A percentile compares a stretch with the other conserved stretches of the same genome.
phyloP scores from a whole-genome alignment of 768 basidiomycete species.

The Cyclocybe cylindracea region DNA sequence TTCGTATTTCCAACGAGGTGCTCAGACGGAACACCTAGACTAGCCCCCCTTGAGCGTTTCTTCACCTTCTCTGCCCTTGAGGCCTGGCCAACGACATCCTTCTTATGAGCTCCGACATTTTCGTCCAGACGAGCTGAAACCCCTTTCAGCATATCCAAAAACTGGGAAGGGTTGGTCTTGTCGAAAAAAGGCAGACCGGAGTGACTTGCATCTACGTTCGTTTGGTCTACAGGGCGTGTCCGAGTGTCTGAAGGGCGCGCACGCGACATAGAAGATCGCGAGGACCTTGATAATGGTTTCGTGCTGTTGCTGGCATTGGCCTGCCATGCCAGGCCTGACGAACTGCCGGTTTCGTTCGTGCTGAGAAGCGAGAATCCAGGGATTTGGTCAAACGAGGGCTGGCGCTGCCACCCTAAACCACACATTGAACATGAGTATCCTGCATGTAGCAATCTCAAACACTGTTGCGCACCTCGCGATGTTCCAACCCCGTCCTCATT shows the following conservation, averaged over 20 bases:
- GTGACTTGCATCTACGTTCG: neutral
- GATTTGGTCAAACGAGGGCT: conserved; percentile 20
- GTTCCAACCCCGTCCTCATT: conserved; percentile 5
- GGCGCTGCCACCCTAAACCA: conserved; percentile 17
- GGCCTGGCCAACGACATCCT: conserved; percentile 3
- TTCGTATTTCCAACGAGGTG: neutral
- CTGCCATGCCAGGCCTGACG: neutral
- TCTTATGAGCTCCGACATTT: conserved; percentile 18
- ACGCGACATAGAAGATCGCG: conserved; percentile 8
- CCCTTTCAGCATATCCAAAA: conserved; percentile 34
- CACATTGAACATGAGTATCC: neutral
- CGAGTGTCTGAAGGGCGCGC: conserved; percentile 11
- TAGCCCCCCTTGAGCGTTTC: neutral
- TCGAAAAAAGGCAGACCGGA: conserved; percentile 15
- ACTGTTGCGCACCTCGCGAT: conserved; percentile 8
- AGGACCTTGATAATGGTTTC: neutral
- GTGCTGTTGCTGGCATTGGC: neutral
- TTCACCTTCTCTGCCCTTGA: neutral
- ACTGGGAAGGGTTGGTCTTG: conserved; percentile 21
- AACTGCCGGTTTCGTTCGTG: conserved; percentile 5
- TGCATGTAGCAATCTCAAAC: neutral
- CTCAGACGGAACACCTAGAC: neutral
- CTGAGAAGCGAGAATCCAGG: conserved; percentile 17
- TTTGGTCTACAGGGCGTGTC: conserved; percentile 3
- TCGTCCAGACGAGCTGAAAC: conserved; percentile 36